Conservation (phyloP, 257 asterid species). For the Solanum chiquidenum region DNA sequence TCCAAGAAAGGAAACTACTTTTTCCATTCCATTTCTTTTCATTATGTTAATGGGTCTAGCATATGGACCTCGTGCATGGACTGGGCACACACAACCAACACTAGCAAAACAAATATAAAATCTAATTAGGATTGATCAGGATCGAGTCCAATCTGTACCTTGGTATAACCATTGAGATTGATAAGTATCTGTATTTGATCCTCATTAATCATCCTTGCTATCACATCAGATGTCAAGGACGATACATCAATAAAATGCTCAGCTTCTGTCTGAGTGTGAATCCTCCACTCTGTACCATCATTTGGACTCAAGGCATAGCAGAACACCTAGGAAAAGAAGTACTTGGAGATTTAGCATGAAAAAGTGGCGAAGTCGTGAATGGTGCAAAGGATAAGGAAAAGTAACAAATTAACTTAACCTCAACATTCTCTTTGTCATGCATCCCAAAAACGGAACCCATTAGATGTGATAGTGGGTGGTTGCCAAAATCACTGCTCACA, state of each 20-base stretch:
- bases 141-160: conserved; percentile 31
- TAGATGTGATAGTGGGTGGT: conserved; percentile 96
- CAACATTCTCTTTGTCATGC: conserved; percentile 77
- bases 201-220: conserved; percentile 89
- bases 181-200: conserved; percentile 89
- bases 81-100: background rate
- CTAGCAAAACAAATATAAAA: background rate
- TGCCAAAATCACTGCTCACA: conserved; percentile 98
- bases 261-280: conserved; percentile 76
- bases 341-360: background rate
- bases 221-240: conserved; percentile 78
- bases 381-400: background rate
- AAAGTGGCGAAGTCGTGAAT: background rate
- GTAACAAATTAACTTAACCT: conserved; percentile 37
- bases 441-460: conserved; percentile 99
- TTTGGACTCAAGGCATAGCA: conserved; percentile 93
- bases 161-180: conserved; percentile 96
- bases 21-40: background rate
- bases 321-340: conserved; percentile 48
- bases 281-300: conserved; percentile 97
- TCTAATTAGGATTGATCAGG: background rate
- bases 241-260: conserved; percentile 94
- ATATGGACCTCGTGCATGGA: background rate
- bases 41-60: background rate
- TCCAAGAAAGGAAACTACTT: background rate